Evolutionary conservation across 129 eudicot genomes (phyloP).

Genomic region (Artemisia argyi): DNA sequence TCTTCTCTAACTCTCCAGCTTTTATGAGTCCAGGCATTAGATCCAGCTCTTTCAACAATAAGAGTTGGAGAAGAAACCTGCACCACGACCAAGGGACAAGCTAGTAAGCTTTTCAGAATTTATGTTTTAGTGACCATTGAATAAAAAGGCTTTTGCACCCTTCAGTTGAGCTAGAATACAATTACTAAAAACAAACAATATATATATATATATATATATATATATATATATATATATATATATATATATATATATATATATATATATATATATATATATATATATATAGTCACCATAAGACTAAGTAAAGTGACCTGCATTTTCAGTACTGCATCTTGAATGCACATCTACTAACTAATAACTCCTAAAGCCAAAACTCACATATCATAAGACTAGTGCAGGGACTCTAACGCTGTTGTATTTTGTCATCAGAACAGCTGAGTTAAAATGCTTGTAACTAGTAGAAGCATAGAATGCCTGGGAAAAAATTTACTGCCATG

Average conservation of each 20-base stretch:
- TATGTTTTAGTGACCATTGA: not conserved
- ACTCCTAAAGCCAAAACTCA: not conserved
- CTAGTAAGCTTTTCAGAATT: constrained; percentile 6
- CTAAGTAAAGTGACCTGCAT: constrained; percentile 9
- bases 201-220: constrained; percentile 23
- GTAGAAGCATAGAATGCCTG: not conserved
- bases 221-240: too few relatives aligned
- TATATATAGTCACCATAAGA: constrained; percentile 11
- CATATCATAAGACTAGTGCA: constrained; percentile 1
- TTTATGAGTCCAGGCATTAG: constrained; percentile 93
- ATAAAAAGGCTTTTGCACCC: constrained; percentile 3
- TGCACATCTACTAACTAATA: constrained; percentile 13
- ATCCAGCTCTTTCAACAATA: constrained; percentile 96
- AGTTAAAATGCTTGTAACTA: constrained; percentile 6
- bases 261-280: too few relatives aligned
- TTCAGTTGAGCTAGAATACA: constrained; percentile 15
- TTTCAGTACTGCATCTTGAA: not conserved
- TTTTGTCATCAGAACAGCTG: not conserved
- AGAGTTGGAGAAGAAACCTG: constrained; percentile 99
- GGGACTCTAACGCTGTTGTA: constrained; percentile 7
- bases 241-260: too few relatives aligned
- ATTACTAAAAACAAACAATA: not conserved
- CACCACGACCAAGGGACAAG: constrained; percentile 30
- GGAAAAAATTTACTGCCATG: not conserved
- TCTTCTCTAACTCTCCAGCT: constrained; percentile 99